These are phyloP conservation scores for Metschnikowia koreensis DNA, from an alignment of 805 yeast species.

Conservation along the genomic window DNA sequence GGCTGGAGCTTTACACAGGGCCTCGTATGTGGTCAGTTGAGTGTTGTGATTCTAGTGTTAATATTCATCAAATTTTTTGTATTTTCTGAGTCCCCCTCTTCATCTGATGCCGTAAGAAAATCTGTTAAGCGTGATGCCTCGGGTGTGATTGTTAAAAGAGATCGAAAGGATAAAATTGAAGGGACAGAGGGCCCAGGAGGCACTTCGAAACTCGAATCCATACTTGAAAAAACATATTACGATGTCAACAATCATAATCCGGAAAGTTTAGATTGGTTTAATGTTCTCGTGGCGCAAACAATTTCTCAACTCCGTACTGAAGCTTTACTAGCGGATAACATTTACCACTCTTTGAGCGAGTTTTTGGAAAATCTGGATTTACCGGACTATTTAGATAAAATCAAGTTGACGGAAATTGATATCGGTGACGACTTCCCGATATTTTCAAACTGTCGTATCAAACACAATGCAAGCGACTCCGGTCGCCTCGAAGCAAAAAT, in stretches of 20 bases:
- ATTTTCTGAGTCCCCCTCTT: constrained; percentile 61
- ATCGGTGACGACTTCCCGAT: constrained; percentile 96
- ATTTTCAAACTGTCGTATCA: constrained; percentile 86
- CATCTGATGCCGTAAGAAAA: constrained; percentile 19
- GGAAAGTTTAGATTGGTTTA: constrained; percentile 96
- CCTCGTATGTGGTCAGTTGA: constrained; percentile 66
- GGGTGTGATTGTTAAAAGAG: constrained; percentile 34
- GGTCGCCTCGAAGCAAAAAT: constrained; percentile 77
- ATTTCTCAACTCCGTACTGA: constrained; percentile 86
- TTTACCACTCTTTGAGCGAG: constrained; percentile 72
- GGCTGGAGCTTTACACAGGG: constrained; percentile 78
- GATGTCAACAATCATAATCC: constrained; percentile 84
- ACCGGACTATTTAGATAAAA: constrained; percentile 78
- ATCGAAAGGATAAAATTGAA: constrained; percentile 22
- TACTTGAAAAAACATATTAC: constrained; percentile 88
- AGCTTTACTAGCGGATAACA: constrained; percentile 80
- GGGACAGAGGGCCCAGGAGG: constrained; percentile 9
- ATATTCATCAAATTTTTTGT: constrained; percentile 74
- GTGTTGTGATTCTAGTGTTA: constrained; percentile 61
- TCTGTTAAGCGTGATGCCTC: constrained; percentile 26
- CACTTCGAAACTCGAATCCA: constrained; percentile 33
- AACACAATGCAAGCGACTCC: constrained; percentile 52
- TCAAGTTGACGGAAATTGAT: constrained; percentile 81
- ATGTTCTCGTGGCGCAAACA: constrained; percentile 88
- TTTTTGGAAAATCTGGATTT: constrained; percentile 60